Evolutionary conservation across 169 alveolate species (phyloP).

Genomic region (Eimeria tenella): DNA sequence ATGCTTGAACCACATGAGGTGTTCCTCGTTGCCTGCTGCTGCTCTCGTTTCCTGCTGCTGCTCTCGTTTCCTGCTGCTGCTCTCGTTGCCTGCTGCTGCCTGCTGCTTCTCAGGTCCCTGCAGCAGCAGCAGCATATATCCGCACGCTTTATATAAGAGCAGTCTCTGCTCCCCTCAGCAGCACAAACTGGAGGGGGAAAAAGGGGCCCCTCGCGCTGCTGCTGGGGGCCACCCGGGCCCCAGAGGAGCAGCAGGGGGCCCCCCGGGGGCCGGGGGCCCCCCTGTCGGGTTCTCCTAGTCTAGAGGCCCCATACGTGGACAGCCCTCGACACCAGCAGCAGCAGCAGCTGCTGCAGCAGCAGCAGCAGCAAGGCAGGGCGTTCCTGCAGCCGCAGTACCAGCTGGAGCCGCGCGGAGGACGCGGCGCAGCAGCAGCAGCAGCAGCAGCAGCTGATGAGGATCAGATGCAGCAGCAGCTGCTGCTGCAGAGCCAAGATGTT

Average conservation of each 20-base stretch:
- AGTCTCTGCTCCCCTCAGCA: not conserved
- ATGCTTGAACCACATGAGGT: not conserved
- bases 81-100: not conserved
- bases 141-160: not conserved
- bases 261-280: not conserved
- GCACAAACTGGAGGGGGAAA: not conserved
- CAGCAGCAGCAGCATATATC: not conserved
- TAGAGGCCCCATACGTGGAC: no score
- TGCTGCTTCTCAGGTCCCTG: not conserved
- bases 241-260: not conserved
- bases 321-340: no score
- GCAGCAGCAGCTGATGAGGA: not conserved
- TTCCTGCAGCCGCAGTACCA: no score
- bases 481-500: not conserved
- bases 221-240: not conserved
- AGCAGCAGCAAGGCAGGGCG: no score
- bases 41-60: not conserved
- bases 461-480: not conserved
- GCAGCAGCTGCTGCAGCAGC: no score
- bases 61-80: not conserved
- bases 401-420: not conserved
- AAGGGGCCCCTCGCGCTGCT: not conserved
- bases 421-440: not conserved
- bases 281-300: not conserved
- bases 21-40: not conserved